Evolutionary conservation across 257 asterid genomes (phyloP), one percentile per base, ranked within the genome.

Genomic region (Knoxia roxburghii): DNA sequence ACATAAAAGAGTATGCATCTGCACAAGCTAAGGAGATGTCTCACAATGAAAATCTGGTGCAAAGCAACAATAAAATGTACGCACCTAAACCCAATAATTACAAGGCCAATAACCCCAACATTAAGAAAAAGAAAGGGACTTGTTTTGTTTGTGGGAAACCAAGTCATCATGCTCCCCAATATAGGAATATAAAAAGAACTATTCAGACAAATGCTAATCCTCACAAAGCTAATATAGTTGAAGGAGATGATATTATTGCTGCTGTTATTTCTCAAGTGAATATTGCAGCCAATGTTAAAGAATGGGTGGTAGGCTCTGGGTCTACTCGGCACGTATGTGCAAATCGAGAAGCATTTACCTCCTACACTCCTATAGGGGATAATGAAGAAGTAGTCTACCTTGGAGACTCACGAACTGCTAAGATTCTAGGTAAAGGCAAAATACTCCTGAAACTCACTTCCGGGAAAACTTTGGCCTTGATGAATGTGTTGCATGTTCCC

Each of bases 301-400:
- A 55, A 55, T 55, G 33, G 61, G 33, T 55, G 29, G 35, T 55
- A 55, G 61, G 3, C 61, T 55, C 61, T 55, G 61, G 29, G 61
- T 33, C 61, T 55, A 55, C 61, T 55, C 61, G 9, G 61, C 61
- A 55, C 12, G 24, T 55, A 1, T 55, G 46, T 41, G 46, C 46
- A 41, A 41, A 41, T 41, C 46, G 46, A 41, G 46, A 41, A 41
- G 46, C 46, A 55, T 55, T 55, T 21, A 55, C 61, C 61, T 23
- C 61, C 29, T 2, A 55, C 20, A 18, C 32, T 55, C 13, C 32
- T 9, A 55, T 55, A 23, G 61, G 29, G 61, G 32, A 55, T 55
- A 35, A 55, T 55, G 61, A 55, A 4, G 61, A 23, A 23, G 14
- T 55, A 5, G 61, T 55, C 61, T 55, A 55, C 1, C 61, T 55